Evolutionary conservation across 2,329 filamentous ascomycete genomes (phyloP), one percentile per base, ranked within the genome.

Genomic region (Escovopsis weberi): DNA sequence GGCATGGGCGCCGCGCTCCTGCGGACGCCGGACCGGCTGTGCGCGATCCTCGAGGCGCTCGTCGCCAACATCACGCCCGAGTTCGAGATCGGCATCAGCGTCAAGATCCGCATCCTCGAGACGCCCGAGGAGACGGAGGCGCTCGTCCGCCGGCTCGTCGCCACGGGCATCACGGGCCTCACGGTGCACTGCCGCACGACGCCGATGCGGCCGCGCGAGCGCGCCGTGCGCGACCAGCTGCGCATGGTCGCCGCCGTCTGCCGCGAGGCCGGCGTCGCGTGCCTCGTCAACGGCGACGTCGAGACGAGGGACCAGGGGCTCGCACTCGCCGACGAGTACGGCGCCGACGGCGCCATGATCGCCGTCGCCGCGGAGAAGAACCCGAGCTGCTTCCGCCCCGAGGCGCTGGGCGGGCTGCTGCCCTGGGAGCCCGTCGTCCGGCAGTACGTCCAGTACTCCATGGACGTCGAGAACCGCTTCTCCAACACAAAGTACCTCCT

Each of bases 301-400:
- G 76, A 72, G 43, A 76, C 69, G 33, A 75, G 84, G 43, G 82
- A 85, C 40, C 69, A 94, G 45, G 89, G 80, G 0, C 56, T 83
- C 7, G 59, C 68, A 45, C 69, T 98, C 6, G 80, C 87, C 47
- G 55, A 74, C 26, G 82, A 94, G 58, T 95, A 75, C 56, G 81
- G 80, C n/a, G 84, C 83, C 6, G 88, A 96, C 55, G 89, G 88
- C 6, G 91, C 85, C 47, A 98, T 98, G 91, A 96, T 98, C 54
- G 91, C 91, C 9, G 91, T 86, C 3, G 75, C 85, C 4, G 91
- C 91, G 1, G 91, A 98, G 66, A 76, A 80, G 49, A 98, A 98
- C 57, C 77, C 87, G 3, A 93, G 85, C 50, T 88, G 84, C 55
- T 98, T 98, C 67, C 74, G 83, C 34, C 59, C 72, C 1, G 63